Base-by-base conservation (phyloP, 2,329 filamentous ascomycete genomes). In the Cytospora mali region DNA sequence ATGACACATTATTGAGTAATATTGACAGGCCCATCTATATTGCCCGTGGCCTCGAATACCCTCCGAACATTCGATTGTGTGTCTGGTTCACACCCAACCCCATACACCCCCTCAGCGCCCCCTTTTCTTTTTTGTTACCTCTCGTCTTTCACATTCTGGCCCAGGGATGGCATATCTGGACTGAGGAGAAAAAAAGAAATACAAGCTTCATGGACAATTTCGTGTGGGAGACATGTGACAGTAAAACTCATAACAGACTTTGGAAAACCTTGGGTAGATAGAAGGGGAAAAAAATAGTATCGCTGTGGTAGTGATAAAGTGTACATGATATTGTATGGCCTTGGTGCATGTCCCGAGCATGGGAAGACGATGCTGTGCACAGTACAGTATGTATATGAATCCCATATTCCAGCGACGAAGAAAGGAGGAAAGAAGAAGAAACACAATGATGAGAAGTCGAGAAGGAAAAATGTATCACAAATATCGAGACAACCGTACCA, bases 221-320 rank as follows among this genome's bases (percentile, higher is more conserved):
- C 9, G 39, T 21, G n/a, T 42, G 39, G 39, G 16, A 42, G 21
- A 21, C 33, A 35, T 16, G 39, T 42, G 39, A 42, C 18, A 21
- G 39, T 21, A 42, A 60, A 33, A 14, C n/a, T 39, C 58, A 23
- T 60, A 28, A 60, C 50, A 60, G 50, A 55, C 58, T 13, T n/a
- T 60, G 50, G 28, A 21, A 4, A 33, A 33, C 10, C 58, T 25
- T 48, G 18, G n/a, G n/a, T 52, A 16, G 31, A n/a, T n/a, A 21
- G 46, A 18, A 5, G 10, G 21, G 6, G 31, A 31, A 48, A 18
- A 46, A 10, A 18, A 27, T 21, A 13, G n/a, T 18, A 60, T 53
- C 58, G 58, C 58, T 55, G 28, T 49, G 39, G 55, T 35, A 35
- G 33, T n/a, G n/a, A 14, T 35, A 48, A 14, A 33, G 39, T 55